Base-by-base conservation (phyloP, 768 basidiomycete genomes). In the Lanmaoa rubissima region DNA sequence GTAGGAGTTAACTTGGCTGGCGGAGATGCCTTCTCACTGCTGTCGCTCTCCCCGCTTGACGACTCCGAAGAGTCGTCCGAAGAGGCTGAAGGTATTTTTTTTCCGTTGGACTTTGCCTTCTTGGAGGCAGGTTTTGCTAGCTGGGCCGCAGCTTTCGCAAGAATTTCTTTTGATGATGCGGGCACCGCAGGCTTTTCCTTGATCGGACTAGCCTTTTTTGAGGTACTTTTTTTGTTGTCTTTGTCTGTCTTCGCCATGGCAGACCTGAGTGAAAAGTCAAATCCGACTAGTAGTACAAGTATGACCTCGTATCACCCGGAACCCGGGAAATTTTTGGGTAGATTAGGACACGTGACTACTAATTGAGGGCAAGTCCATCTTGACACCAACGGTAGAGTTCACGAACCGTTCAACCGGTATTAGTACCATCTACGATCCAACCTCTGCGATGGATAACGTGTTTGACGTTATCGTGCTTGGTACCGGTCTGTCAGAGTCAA, bases 401-500 rank as follows among this genome's bases (percentile, higher is more conserved):
- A 24, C 21, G 21, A 24, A 24, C 21, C 21, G 21, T 24, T 24
- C 21, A n/a, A n/a, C n/a, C n/a, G n/a, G n/a, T n/a, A n/a, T n/a
- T 24, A 24, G 21, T 24, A 24, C 3, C 21, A 24, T 14, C 5
- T 28, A 46, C 26, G 1, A 17, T 19, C 32, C 46, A 26, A 14
- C 38, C 6, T 28, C 13, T 7, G 13, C 13, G 14, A 78, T 75
- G 75, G 73, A 77, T 3, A 63, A 73, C 57, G 67, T 74, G 38
- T 88, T 90, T 60, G 88, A 92, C 60, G 82, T 82, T 32, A 76
- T 88, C 39, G 75, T 92, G 40, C 70, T 91, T 45, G 89, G 90
- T 5, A 92, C 90, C n/a, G 90, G 88, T 1, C 75, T 98, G 5
- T 79, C 87, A 36, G 87, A 95, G 67, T 93, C 93, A 12, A 92